Base-by-base conservation (phyloP, 2,329 filamentous ascomycete genomes). In the Ilyonectria destructans region DNA sequence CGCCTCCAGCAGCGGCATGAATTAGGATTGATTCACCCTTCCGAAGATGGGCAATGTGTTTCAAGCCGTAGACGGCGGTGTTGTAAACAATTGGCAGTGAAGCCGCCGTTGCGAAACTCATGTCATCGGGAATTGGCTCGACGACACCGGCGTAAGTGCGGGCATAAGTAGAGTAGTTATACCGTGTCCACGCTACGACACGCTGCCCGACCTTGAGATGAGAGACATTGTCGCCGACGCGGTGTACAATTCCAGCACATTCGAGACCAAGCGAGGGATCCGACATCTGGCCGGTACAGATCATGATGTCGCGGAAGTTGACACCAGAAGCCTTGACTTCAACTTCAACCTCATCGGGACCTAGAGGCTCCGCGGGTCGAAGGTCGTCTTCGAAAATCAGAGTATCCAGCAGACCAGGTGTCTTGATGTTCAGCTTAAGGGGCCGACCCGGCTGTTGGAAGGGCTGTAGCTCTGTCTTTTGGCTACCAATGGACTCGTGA, bases 1-100 rank as follows among this genome's bases (percentile, higher is more conserved):
- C 70, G 7, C 58, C 58, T 35, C 67, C 67, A 3, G 62, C 56
- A 5, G 62, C 66, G 6, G 60, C 45, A 19, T 68, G 79, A 48
- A 81, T 78, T 3, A 82, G 73, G 6, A 82, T 70, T 2, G 62
- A 68, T 51, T 81, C 67, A 2, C 31, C 46, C 35, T 55, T 58
- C 45, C 55, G 29, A 12, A 69, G n/a, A 19, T 59, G 67, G 19
- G 54, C 67, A 26, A 26, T 26, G n/a, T 61, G 48, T 21, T 67
- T 48, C 58, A 33, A 67, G 61, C 58, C 49, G 46, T 69, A 61
- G 23, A 46, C 40, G 5, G 45, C 57, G 1, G 60, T 67, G 29
- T 29, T 37, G 37, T 62, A 67, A 8, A 56, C 65, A 15, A 58
- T 60, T 8, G 40, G 65, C 9, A 40, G 35, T 15, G 65, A 59